Base-by-base conservation (phyloP, 2,329 filamentous ascomycete species). In the Atkinsonella hypoxylon region DNA sequence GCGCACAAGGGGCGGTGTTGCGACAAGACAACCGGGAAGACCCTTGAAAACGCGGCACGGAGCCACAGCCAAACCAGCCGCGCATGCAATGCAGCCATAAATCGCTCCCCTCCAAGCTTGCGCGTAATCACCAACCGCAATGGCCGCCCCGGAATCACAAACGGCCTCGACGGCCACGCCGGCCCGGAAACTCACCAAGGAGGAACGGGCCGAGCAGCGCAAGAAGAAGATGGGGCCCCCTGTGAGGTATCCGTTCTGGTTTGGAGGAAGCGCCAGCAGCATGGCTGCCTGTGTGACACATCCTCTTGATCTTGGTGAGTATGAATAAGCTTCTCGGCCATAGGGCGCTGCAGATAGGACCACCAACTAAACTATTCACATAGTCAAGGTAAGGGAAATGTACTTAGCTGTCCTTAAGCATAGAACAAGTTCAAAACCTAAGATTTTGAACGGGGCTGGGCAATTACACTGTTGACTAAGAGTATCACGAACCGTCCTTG, bases 191-290 rank as follows among this genome's bases (percentile, higher is more conserved):
- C 52, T 44, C 47, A 51, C 49, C 45, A 53, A 51, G 43, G 52
- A 43, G 40, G 47, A 54, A 32, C 43, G 48, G 39, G 47, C 44
- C 11, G 52, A 54, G 50, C 52, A 54, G 50, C 52, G 52, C 50
- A 48, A 68, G 58, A 69, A 71, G 61, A 70, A 70, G 55, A 61
- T 64, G 40, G 49, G 43, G 55, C 64, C 58, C 32, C 57, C 70
- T 2, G 64, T 77, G 41, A 70, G 71, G 54, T 91, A 91, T 70
- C 87, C 87, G 10, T 91, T 91, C 69, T 97, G 91, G 93, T 97
- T 98, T 67, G 93, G 93, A 56, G 93, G 93, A 51, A 95, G 88
- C 65, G 89, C 91, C 47, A 93, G 87, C 63, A 94, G 88, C 65
- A 84, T 93, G 74, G 91, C 91, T 38, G 90, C 91, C 43, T 84